Evolutionary conservation across 257 asterid species (phyloP).

Genomic region (Ilex asprella): DNA sequence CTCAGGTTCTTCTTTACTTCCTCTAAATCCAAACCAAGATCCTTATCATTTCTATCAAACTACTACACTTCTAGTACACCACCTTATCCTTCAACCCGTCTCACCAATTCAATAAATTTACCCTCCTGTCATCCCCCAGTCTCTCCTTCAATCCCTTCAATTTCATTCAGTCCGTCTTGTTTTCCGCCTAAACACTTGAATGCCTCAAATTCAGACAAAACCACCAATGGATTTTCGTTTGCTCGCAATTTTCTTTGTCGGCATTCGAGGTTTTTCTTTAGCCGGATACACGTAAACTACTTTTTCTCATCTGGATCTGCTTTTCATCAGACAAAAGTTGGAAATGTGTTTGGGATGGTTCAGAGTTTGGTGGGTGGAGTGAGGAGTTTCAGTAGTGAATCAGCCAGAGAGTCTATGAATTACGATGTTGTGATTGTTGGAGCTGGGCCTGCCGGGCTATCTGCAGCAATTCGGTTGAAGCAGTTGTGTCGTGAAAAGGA

Average conservation of each 20-base stretch:
- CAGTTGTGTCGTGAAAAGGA: conserved; percentile 71
- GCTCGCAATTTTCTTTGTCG: conserved; percentile 8
- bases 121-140: neutral
- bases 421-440: conserved; percentile 96
- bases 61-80: neutral
- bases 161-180: neutral
- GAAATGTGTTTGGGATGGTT: conserved; percentile 17
- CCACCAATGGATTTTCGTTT: conserved; percentile 10
- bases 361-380: conserved; percentile 21
- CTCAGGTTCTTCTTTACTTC: conserved; percentile 24
- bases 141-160: neutral
- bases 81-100: neutral
- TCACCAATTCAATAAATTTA: neutral
- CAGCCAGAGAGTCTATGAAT: conserved; percentile 58
- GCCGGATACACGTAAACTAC: conserved; percentile 6
- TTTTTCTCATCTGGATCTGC: conserved; percentile 20
- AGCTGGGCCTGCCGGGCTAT: conserved; percentile 96
- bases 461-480: conserved; percentile 88
- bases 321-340: conserved; percentile 11
- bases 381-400: conserved; percentile 45
- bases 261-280: neutral
- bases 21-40: conserved; percentile 34
- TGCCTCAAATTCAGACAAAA: conserved; percentile 4
- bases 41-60: neutral
- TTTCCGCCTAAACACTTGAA: neutral